phyloP scores from a whole-genome alignment of 106 monocot genomes.

The Apostasia ramifera region DNA sequence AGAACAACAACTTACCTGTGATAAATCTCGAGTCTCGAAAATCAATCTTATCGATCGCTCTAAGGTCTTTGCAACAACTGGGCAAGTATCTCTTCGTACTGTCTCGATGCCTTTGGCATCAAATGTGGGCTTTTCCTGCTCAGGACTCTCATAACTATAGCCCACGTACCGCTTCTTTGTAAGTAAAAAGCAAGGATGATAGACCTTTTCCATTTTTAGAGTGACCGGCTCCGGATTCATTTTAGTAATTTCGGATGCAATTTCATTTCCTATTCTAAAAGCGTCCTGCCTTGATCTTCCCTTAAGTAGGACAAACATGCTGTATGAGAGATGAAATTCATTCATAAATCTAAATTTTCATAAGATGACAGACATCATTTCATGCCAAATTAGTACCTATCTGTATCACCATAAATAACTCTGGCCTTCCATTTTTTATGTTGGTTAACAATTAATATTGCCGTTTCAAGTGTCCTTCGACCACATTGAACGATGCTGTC shows the following conservation, averaged over 20 bases:
- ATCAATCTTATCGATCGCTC: slow-evolving; percentile 73
- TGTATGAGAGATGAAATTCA: slow-evolving; percentile 22
- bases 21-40: slow-evolving; percentile 68
- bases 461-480: slow-evolving; percentile 84
- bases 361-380: neutral
- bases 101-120: slow-evolving; percentile 99
- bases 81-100: slow-evolving; percentile 88
- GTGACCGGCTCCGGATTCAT: slow-evolving; percentile 94
- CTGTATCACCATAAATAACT: slow-evolving; percentile 97
- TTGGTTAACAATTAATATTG: slow-evolving; percentile 73
- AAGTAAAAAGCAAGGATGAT: slow-evolving; percentile 87
- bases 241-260: slow-evolving; percentile 69
- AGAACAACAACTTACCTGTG: slow-evolving; percentile 33
- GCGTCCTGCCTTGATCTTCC: slow-evolving; percentile 70
- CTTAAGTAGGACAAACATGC: slow-evolving; percentile 94
- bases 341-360: neutral
- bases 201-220: slow-evolving; percentile 90
- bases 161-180: slow-evolving; percentile 99
- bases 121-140: slow-evolving; percentile 62
- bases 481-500: slow-evolving; percentile 99
- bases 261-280: slow-evolving; percentile 91
- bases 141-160: slow-evolving; percentile 78
- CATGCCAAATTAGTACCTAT: slow-evolving; percentile 46
- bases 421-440: slow-evolving; percentile 76
- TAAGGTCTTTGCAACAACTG: slow-evolving; percentile 83